Evolutionary conservation across 2,329 filamentous ascomycete species (phyloP), one percentile per base, ranked within the genome.

Genomic region (Ascochyta pisi): DNA sequence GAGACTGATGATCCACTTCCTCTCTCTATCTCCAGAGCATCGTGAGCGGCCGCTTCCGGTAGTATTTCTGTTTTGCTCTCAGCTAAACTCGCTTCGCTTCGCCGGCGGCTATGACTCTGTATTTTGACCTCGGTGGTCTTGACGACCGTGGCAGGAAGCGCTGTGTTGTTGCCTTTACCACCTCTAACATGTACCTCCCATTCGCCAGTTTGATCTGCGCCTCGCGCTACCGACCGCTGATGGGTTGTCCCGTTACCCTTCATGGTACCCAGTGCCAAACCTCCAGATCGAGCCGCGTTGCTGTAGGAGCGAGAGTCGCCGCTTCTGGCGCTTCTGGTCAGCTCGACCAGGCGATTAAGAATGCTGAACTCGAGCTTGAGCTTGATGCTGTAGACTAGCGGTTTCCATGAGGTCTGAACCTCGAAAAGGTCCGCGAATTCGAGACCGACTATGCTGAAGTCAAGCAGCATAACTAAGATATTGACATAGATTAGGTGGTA

Each of bases 311-410:
- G 44, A 2, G 55, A 58, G 41, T 54, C 50, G 29, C 55, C 55
- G 31, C 50, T 54, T 46, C 54, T 57, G 13, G 61, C 57, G 34
- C 51, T 62, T 31, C 50, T 52, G 1, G 58, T 64, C 42, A 56
- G 19, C 9, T 56, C 51, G 38, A 64, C 63, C 19, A 67, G 57
- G 26, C 60, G 64, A 38, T 82, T 77, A 27, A 86, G 71, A 44
- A 86, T 78, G 26, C 79, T 78, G 60, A 80, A 79, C 64, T 85
- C 84, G n/a, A 83, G 74, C 60, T 83, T 82, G 31, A 83, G 71
- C 62, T 79, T 79, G 57, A 78, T 61, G 56, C 75, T 76, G 62
- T 79, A 79, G 10, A 77, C 71, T 8, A 78, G 71, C 4, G 64
- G 68, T 48, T 78, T 77, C 50, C 72, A 68, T 2, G 73, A 64